Conservation (phyloP, 2,329 filamentous ascomycete genomes). For the Exophiala dermatitidis region DNA sequence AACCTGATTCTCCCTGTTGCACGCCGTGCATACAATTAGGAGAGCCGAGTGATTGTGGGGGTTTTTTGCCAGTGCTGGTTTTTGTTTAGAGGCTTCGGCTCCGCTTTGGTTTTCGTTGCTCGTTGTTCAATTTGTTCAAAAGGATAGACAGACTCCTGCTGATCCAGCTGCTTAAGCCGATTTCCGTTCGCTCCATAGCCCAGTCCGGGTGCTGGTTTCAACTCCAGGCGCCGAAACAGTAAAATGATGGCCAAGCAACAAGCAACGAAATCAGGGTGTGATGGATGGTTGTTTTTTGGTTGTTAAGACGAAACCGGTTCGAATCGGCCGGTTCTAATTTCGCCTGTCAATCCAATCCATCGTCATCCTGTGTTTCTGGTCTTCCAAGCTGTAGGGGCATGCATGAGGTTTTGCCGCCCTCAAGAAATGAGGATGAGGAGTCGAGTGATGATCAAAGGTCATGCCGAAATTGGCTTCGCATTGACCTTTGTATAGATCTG, state of each 20-base stretch:
- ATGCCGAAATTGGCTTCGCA: slow-evolving; percentile 17
- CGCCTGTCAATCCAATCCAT: slow-evolving; percentile 22
- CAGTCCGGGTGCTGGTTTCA: neutral
- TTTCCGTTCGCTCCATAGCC: no score
- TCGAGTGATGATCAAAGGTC: slow-evolving; percentile 13
- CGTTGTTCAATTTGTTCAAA: no score
- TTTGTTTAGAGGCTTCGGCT: no score
- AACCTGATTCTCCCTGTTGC: no score
- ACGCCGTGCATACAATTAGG: no score
- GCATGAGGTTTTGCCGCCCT: slow-evolving; percentile 7
- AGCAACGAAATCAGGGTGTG: neutral
- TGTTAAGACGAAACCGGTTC: neutral
- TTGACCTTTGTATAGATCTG: slow-evolving; percentile 21
- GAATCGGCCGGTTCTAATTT: slow-evolving; percentile 1
- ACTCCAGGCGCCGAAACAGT: neutral
- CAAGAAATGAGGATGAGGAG: slow-evolving; percentile 3
- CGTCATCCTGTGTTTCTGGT: slow-evolving; percentile 21
- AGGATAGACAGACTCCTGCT: no score
- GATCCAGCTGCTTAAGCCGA: no score
- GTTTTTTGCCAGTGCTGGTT: no score
- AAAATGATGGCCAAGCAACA: neutral
- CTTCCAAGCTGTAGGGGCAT: slow-evolving; percentile 13
- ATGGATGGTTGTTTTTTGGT: neutral
- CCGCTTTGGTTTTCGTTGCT: no score
- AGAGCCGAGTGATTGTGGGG: no score